Evolutionary conservation across 331 rosid species (phyloP), one percentile per base, ranked within the genome.

Genomic region (Cydonia oblonga): DNA sequence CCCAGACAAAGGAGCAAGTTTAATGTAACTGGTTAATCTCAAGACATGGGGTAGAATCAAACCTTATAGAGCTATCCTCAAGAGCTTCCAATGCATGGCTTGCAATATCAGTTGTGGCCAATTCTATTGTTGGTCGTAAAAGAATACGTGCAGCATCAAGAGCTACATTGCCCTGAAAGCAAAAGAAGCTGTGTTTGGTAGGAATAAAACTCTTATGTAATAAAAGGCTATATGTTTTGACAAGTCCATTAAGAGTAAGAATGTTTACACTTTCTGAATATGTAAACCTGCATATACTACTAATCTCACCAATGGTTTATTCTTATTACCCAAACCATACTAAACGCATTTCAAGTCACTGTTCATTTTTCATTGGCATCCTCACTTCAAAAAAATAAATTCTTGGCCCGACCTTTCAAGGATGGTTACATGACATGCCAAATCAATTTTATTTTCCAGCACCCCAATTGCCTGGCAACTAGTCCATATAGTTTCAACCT

Each of bases 151-250:
- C 98, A 61, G 84, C 88, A 76, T 95, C 98, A 81, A 95, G 84
- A 75, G 98, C 97, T 58, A 95, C 98, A 87, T 95, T 95, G 16
- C 98, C 98, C 98, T 93, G 89, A 75, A 82, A 73, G 75, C 59
- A 77, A 71, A 84, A 30, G 20, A 46, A 76, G 51, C 25, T 49
- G 68, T 33, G 70, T 70, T 68, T 57, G 42, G 2, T n/a, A 38
- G 26, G 60, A 29, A 60, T 35, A 38, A 70, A 66, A 49, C 28
- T 52, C 16, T 28, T 54, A 52, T 10, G 22, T 24, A 13, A 44
- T 12, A 59, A 35, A 61, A 76, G 7, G 14, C 6, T 44, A 9
- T 23, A 44, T 30, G 11, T 69, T 59, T 38, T 32, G 26, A 18
- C 14, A 42, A 13, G 66, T 28, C 59, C 78, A 4, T 22, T 16